phyloP scores from a whole-genome alignment of 768 basidiomycete species.

The Antrodiella citrinella region DNA sequence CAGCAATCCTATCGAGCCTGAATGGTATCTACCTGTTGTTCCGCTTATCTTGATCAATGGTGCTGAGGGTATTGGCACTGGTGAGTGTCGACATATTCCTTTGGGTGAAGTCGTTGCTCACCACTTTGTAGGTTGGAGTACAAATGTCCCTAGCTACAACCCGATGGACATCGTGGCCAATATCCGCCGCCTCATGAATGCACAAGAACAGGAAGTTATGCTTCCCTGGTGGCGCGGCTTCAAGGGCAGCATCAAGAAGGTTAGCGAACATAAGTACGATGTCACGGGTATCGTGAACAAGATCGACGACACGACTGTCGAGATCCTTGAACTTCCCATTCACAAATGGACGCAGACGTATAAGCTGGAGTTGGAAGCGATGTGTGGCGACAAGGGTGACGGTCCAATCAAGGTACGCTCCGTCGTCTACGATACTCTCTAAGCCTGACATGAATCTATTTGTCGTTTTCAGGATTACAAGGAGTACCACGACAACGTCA shows the following conservation, averaged over 20 bases:
- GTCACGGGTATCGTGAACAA: slow-evolving; percentile 68
- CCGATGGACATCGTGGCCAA: slow-evolving; percentile 87
- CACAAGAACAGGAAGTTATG: slow-evolving; percentile 80
- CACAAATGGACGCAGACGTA: slow-evolving; percentile 91
- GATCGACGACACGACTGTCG: slow-evolving; percentile 80
- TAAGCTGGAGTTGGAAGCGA: slow-evolving; percentile 84
- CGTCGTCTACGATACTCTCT: no score
- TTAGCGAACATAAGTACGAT: slow-evolving; percentile 80
- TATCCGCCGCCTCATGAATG: slow-evolving; percentile 77
- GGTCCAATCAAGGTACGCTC: slow-evolving; percentile 65
- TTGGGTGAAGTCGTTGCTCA: slow-evolving; percentile 1
- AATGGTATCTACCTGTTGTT: slow-evolving; percentile 86
- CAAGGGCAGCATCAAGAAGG: slow-evolving; percentile 76
- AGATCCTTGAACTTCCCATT: slow-evolving; percentile 93
- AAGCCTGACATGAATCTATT: background rate
- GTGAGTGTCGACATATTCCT: slow-evolving; percentile 31
- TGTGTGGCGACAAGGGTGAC: slow-evolving; percentile 83
- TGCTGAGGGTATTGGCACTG: slow-evolving; percentile 95
- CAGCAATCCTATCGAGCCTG: slow-evolving; percentile 79
- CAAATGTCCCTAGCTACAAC: slow-evolving; percentile 85
- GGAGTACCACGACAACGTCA: slow-evolving; percentile 90
- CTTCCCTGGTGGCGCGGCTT: slow-evolving; percentile 97
- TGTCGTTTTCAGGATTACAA: slow-evolving; percentile 72
- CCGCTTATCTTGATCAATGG: slow-evolving; percentile 91
- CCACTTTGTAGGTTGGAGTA: slow-evolving; percentile 79